Percentiles rank a stretch among this genome's conserved stretches.
Conservation (phyloP, 305 asterid genomes). For the Plantago lanceolata region DNA sequence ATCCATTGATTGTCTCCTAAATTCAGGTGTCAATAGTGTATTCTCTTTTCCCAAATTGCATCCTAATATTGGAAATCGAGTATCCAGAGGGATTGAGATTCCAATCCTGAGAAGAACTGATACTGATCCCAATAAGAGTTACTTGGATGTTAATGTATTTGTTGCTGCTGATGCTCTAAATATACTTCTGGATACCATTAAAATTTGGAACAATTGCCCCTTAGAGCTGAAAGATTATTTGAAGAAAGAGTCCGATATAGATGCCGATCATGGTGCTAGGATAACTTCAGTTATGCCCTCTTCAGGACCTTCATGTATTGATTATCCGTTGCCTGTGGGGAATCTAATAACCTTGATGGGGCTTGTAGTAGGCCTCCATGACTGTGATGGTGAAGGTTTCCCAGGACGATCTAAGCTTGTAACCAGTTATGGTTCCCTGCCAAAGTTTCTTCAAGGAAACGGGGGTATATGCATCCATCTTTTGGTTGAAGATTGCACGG, state of each 20-base stretch:
- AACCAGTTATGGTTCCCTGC: conserved; percentile 28
- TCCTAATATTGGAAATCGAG: conserved; percentile 29
- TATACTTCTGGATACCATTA: conserved; percentile 39
- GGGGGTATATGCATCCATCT: conserved; percentile 64
- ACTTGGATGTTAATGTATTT: conserved; percentile 46
- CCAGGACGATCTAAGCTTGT: conserved; percentile 31
- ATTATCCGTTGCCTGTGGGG: conserved; percentile 61
- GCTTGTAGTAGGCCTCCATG: conserved; percentile 56
- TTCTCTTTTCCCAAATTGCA: conserved; percentile 20
- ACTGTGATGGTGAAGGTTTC: conserved; percentile 31
- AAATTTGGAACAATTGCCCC: conserved; percentile 23
- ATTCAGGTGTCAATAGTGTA: conserved; percentile 32
- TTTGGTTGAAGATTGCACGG: conserved; percentile 39
- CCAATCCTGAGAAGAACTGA: conserved; percentile 26
- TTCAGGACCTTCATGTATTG: conserved; percentile 35
- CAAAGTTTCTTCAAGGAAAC: conserved; percentile 40
- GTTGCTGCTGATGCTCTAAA: conserved; percentile 43
- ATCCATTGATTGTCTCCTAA: conserved; percentile 36
- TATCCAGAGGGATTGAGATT: conserved; percentile 31
- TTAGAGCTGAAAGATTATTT: conserved; percentile 29
- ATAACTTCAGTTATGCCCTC: conserved; percentile 30
- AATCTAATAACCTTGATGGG: conserved; percentile 61
- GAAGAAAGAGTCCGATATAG: conserved; percentile 29
- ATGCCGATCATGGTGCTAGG: conserved; percentile 17
- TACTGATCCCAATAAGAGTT: conserved; percentile 29